A percentile compares a stretch with the other conserved stretches of the same genome.
phyloP scores from a whole-genome alignment of 1,284 basidiomycete species.

The Boletus sp. region DNA sequence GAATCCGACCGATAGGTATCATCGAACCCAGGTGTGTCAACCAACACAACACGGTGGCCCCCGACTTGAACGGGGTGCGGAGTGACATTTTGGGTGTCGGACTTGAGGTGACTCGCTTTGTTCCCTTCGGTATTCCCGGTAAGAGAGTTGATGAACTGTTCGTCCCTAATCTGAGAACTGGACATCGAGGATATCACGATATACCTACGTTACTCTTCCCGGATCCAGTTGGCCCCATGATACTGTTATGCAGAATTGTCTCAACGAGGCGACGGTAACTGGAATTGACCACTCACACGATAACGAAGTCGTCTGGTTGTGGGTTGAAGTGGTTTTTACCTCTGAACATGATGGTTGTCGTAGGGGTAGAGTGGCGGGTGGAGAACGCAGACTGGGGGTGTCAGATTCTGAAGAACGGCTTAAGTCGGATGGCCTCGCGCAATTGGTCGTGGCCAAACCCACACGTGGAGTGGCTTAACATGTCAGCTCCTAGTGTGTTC shows the following conservation, averaged over 20 bases:
- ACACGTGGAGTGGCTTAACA: no score
- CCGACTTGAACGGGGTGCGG: constrained; percentile 1
- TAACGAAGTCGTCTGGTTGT: constrained; percentile 10
- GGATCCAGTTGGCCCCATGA: constrained; percentile 19
- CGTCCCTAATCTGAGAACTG: not conserved
- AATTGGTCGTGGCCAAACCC: no score
- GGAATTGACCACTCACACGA: constrained; percentile 16
- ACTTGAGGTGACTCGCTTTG: constrained; percentile 7
- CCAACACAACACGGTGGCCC: constrained; percentile 13
- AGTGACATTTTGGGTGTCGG: constrained; percentile 19
- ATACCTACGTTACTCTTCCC: constrained; percentile 31
- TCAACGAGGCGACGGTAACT: not conserved
- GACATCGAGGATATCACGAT: not conserved
- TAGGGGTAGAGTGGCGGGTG: not conserved
- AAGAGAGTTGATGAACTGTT: constrained; percentile 26
- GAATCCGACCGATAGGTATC: constrained; percentile 30
- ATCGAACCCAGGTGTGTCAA: constrained; percentile 37
- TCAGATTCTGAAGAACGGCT: no score
- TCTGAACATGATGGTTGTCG: constrained; percentile 6
- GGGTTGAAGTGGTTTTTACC: constrained; percentile 6
- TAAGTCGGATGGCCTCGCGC: no score
- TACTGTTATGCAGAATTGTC: not conserved
- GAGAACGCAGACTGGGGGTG: not conserved
- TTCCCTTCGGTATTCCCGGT: constrained; percentile 5
- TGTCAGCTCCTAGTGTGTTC: no score